These are phyloP conservation scores for Omphalea diandra DNA, from an alignment of 441 rosid genomes.

Conservation along the genomic window DNA sequence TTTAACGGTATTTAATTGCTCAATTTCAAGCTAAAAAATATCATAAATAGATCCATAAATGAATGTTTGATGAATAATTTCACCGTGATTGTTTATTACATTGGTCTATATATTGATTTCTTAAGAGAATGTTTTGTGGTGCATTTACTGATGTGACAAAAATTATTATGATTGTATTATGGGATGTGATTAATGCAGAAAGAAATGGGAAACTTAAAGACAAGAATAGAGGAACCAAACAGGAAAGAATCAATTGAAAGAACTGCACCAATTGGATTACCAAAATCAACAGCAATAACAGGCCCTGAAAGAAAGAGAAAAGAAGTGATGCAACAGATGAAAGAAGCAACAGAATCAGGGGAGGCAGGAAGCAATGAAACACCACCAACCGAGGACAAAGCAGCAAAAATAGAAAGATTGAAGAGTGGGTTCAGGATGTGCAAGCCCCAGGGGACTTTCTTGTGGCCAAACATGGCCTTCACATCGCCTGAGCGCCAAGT, in stretches of 20 bases:
- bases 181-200: slow-evolving; percentile 40
- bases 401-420: slow-evolving; percentile 58
- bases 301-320: slow-evolving; percentile 23
- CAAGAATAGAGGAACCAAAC: slow-evolving; percentile 39
- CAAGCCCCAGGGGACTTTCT: slow-evolving; percentile 71
- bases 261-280: slow-evolving; percentile 11
- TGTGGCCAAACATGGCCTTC: slow-evolving; percentile 63
- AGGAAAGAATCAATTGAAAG: slow-evolving; percentile 31
- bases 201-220: slow-evolving; percentile 43
- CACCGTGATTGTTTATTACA: neutral
- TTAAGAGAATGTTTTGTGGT: neutral
- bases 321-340: too few species aligned
- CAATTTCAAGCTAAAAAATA: slow-evolving; percentile 1
- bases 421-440: slow-evolving; percentile 82
- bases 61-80: neutral
- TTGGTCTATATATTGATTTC: too few species aligned
- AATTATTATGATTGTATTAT: neutral
- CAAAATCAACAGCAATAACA: slow-evolving; percentile 21
- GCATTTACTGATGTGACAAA: neutral
- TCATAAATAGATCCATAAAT: neutral
- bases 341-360: slow-evolving; percentile 14
- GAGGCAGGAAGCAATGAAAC: slow-evolving; percentile 24
- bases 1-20: neutral
- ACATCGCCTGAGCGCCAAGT: slow-evolving; percentile 35
- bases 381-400: slow-evolving; percentile 40